Evolutionary conservation across 768 basidiomycete genomes (phyloP).

Genomic region (Dioszegia aurantiaca): DNA sequence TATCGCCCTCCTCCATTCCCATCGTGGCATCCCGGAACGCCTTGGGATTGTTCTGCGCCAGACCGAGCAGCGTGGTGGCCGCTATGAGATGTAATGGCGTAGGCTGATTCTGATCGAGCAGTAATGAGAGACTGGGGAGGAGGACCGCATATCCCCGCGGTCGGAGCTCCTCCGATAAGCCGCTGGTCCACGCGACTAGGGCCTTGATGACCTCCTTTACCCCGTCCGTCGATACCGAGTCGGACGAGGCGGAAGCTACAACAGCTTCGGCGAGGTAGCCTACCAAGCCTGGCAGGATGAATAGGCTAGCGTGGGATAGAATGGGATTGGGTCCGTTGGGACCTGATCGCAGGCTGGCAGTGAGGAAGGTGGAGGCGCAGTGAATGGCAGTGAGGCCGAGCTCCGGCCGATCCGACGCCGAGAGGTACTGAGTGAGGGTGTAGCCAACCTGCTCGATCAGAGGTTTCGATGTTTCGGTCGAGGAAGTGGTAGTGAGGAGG

Average conservation of each 20-base stretch:
- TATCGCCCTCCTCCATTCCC: slow-evolving; percentile 61
- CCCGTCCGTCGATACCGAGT: slow-evolving; percentile 57
- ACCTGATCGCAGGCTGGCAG: slow-evolving; percentile 60
- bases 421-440: slow-evolving; percentile 77
- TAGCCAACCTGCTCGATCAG: slow-evolving; percentile 82
- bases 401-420: slow-evolving; percentile 61
- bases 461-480: slow-evolving; percentile 66
- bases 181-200: slow-evolving; percentile 64
- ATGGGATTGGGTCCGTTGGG: slow-evolving; percentile 58
- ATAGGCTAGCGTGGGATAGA: slow-evolving; percentile 67
- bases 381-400: slow-evolving; percentile 80
- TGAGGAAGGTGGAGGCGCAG: slow-evolving; percentile 78
- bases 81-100: slow-evolving; percentile 60
- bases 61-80: slow-evolving; percentile 65
- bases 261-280: slow-evolving; percentile 72
- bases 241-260: slow-evolving; percentile 59
- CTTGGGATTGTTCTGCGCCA: slow-evolving; percentile 67
- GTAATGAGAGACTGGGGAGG: slow-evolving; percentile 69
- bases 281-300: slow-evolving; percentile 77
- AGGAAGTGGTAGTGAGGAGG: slow-evolving; percentile 69
- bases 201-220: slow-evolving; percentile 80
- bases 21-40: slow-evolving; percentile 82
- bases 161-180: slow-evolving; percentile 60
- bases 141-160: slow-evolving; percentile 67
- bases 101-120: slow-evolving; percentile 59